Evolutionary conservation across 306 rosid species (phyloP), one percentile per base, ranked within the genome.

Genomic region (Quercus agrifolia): DNA sequence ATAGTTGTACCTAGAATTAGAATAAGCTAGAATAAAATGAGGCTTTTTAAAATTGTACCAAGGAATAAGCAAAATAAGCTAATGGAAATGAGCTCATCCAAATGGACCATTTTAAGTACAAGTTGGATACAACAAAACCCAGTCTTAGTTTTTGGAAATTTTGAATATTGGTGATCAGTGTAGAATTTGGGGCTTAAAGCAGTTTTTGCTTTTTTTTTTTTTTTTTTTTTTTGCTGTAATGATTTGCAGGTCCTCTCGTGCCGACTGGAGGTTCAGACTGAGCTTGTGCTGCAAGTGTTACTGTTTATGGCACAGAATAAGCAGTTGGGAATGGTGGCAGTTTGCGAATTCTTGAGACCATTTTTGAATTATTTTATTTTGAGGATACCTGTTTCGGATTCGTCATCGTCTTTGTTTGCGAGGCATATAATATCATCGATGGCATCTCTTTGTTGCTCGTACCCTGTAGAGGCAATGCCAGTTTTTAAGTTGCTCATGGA

Each of bases 281-380:
- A 95, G 78, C 98, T 95, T 28, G 82, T 87, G 87, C 97, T 83
- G 82, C 97, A 95, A 77, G 93, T 92, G 56, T 83, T 86, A 82
- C 74, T 90, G 77, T 91, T 95, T 76, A 82, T 87, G 87, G 80
- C 77, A 54, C 90, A 89, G 77, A 87, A 85, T 75, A 85, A 85
- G 92, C 80, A 21, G 52, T 56, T 89, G 82, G 91, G 92, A 74
- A 83, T 95, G 91, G 86, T 74, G 35, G 83, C 81, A 55, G 90
- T 88, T 72, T 92, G 99, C 69, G 86, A 88, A 67, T 92, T 92
- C 78, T 85, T 95, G 74, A 89, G 88, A 79, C 94, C 99, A 1
- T 83, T 93, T 59, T 68, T 91, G 75, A 70, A 83, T 63, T 92
- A 85, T 85, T 89, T 96, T 13, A 78, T 88, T 73, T 57, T 92